Base-by-base conservation (phyloP, 1,284 basidiomycete genomes). In the Golubevia sp. region DNA sequence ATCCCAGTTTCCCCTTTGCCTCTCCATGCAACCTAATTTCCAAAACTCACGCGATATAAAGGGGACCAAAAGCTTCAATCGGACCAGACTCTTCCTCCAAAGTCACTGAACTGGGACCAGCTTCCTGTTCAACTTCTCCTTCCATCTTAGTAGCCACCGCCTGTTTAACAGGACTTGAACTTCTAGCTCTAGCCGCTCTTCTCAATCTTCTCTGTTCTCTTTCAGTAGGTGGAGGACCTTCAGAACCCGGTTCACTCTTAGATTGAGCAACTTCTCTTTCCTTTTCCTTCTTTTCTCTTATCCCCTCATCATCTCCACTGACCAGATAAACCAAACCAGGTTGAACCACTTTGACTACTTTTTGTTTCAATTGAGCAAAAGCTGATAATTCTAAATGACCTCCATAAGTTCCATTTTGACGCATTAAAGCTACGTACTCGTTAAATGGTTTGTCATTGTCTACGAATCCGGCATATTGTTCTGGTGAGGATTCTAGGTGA, bases 321-420 rank as follows among this genome's bases (percentile, higher is more conserved):
- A 82, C 79, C 1, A 80, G 71, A 67, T 85, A 86, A 38, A 86
- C 83, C 30, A 85, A 72, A 8, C 92, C 92, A 0, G 94, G 93
- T 77, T 96, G 93, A 59, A 95, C 89, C 64, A 96, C 92, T 85
- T 94, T 95, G 83, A 96, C 91, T 74, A 92, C 88, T 51, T 91
- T 88, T 56, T 86, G 86, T 61, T 87, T 88, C 85, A 93, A 88
- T 70, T 94, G 91, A 1, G 94, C 90, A 81, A 94, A 96, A 0
- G 93, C 93, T 15, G 91, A 91, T 7, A 96, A 87, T 82, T 96
- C 94, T 73, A 96, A 88, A 84, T 96, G 92, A 0, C 93, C 93
- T 49, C 92, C 94, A 71, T 95, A 96, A 0, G 92, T 94, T 26
- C 90, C 92, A 89, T 78, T 64, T 49, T 74, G 67, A 44, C 84